These are phyloP conservation scores for Zangia roseola DNA, from an alignment of 768 basidiomycete genomes.

Conservation along the genomic window DNA sequence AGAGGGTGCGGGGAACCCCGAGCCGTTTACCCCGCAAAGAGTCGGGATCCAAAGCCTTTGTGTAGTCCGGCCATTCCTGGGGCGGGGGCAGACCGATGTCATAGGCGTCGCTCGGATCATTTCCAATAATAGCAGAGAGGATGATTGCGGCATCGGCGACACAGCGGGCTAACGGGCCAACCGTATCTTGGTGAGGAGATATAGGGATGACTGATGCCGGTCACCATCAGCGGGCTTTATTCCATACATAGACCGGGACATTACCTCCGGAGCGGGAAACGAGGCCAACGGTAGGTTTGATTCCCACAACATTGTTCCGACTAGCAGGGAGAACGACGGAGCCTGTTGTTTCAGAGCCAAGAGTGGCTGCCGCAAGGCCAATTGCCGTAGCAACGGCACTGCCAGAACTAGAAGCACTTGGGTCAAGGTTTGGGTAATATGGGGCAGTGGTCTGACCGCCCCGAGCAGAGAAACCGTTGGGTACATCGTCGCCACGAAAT, in stretches of 20 bases:
- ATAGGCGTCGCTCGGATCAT: slow-evolving; percentile 39
- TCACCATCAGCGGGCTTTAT: background rate
- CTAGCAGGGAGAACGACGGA: slow-evolving; percentile 45
- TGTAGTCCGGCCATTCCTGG: slow-evolving; percentile 51
- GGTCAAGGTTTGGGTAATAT: slow-evolving; percentile 42
- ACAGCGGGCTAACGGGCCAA: slow-evolving; percentile 37
- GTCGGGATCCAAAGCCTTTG: slow-evolving; percentile 44
- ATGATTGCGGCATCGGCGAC: slow-evolving; percentile 40
- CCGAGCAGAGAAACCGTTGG: slow-evolving; percentile 45
- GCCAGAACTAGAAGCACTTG: slow-evolving; percentile 43
- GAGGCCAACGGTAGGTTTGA: slow-evolving; percentile 42
- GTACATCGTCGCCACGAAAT: slow-evolving; percentile 35
- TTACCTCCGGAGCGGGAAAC: slow-evolving; percentile 40
- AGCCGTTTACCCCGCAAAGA: slow-evolving; percentile 47
- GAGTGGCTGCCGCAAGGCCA: slow-evolving; percentile 42
- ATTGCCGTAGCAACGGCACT: slow-evolving; percentile 44
- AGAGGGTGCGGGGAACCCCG: slow-evolving; percentile 42
- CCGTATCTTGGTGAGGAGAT: slow-evolving; percentile 40
- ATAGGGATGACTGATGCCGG: slow-evolving; percentile 44
- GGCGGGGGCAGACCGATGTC: slow-evolving; percentile 45
- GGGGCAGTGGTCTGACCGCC: slow-evolving; percentile 44
- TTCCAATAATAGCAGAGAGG: slow-evolving; percentile 41
- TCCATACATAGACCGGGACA: background rate
- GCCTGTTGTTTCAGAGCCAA: slow-evolving; percentile 51
- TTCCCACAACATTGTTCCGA: slow-evolving; percentile 45